Evolutionary conservation across 345 rosid genomes (phyloP).

Genomic region (Mangifera indica): DNA sequence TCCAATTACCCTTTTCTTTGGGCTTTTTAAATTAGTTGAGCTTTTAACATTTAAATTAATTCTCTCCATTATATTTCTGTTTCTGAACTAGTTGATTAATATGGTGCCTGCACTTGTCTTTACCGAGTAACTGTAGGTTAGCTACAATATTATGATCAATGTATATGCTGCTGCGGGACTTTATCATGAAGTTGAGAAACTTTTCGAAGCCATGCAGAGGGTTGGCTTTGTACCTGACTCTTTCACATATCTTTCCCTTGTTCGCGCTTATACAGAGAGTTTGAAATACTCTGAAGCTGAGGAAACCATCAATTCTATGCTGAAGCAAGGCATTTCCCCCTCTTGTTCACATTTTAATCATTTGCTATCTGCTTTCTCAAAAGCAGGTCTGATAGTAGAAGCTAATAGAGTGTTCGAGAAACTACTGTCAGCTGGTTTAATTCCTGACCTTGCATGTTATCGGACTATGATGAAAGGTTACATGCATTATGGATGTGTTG

Average conservation of each 20-base stretch:
- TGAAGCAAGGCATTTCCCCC: conserved; percentile 44
- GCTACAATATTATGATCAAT: conserved; percentile 69
- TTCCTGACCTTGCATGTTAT: conserved; percentile 50
- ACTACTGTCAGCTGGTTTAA: conserved; percentile 36
- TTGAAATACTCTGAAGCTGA: conserved; percentile 60
- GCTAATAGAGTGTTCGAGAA: conserved; percentile 56
- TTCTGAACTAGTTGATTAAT: not conserved
- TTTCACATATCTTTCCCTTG: conserved; percentile 46
- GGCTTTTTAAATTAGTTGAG: not conserved
- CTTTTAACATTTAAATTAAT: not conserved
- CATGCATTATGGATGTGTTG: conserved; percentile 48
- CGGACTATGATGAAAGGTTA: conserved; percentile 63
- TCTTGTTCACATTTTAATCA: conserved; percentile 55
- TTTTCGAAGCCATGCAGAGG: conserved; percentile 57
- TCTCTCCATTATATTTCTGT: not conserved
- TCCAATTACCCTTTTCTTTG: not conserved
- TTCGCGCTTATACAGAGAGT: conserved; percentile 55
- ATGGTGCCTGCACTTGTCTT: not conserved
- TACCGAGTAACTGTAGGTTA: conserved; percentile 45
- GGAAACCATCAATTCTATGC: conserved; percentile 49
- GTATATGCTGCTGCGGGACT: conserved; percentile 48
- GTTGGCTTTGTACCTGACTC: conserved; percentile 52
- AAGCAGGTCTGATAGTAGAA: conserved; percentile 56
- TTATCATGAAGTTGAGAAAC: conserved; percentile 46
- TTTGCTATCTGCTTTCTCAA: conserved; percentile 50